Evolutionary conservation across 352 stramenopile genomes (phyloP), one percentile per base, ranked within the genome.

Genomic region (Globisporangium apiculatum): DNA sequence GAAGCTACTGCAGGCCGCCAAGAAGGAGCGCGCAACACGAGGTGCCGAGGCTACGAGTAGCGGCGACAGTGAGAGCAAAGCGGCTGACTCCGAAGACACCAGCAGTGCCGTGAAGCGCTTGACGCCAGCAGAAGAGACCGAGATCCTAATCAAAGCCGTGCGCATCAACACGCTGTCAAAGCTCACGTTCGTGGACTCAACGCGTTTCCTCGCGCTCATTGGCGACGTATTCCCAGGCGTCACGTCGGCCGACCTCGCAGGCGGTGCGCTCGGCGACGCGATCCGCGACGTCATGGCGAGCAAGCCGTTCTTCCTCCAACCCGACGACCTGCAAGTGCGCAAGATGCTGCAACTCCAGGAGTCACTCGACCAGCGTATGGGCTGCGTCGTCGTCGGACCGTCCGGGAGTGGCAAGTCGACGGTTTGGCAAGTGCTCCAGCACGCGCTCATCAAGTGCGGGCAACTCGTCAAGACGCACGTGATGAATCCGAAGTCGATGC

Each of bases 281-380:
- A 97, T 98, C 43, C 84, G 73, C 11, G 73, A 94, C 6, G 90
- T 97, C 10, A 97, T 98, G 91, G 76, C 71, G 0, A 80, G 64
- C 8, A 97, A 97, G 54, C 82, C 87, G 0, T 97, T 96, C 60
- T 84, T 75, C 55, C 64, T 97, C 7, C 76, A 95, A 57, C 71
- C 90, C 1, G 91, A 98, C 54, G 90, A 97, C 18, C 59, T 86
- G 4, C 90, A 98, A 68, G 83, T 98, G 12, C 73, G 86, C 3
- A 98, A 98, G 71, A 98, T 98, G 89, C 71, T 98, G 36, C 92
- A 98, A 61, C 77, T 98, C 6, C 97, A 98, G 66, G 94, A 98
- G 62, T 93, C 87, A 4, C 75, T 98, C 1, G 91, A 98, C 57
- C 92, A 98, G 59, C 87, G 94, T 46, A 98, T 98, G 87, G 92